These are phyloP conservation scores for Suillus discolor DNA, from an alignment of 768 basidiomycete genomes.

Conservation along the genomic window DNA sequence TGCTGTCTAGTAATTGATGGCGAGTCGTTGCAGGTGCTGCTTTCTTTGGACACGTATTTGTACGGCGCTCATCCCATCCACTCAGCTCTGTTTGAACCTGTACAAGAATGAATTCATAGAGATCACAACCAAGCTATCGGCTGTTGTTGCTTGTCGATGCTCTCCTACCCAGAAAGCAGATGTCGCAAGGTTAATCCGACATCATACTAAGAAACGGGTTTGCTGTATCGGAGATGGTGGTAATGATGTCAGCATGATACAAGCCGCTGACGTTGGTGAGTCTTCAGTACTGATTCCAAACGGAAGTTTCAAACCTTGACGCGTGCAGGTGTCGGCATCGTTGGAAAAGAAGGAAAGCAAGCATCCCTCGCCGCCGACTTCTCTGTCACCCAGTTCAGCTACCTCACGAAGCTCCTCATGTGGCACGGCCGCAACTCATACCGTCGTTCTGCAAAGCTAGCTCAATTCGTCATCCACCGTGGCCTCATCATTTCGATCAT, in stretches of 20 bases:
- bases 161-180: constrained; percentile 99
- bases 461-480: constrained; percentile 98
- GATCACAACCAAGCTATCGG: constrained; percentile 93
- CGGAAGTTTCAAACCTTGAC: neutral
- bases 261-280: constrained; percentile 97
- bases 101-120: constrained; percentile 96
- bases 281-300: constrained; percentile 20
- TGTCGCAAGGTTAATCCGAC: constrained; percentile 90
- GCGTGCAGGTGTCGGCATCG: constrained; percentile 85
- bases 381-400: constrained; percentile 95
- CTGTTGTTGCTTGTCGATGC: constrained; percentile 97
- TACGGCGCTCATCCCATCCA: constrained; percentile 1
- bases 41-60: neutral
- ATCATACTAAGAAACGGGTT: constrained; percentile 90
- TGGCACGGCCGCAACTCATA: constrained; percentile 99
- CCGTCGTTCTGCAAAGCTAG: constrained; percentile 95
- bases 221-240: constrained; percentile 99
- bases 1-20: constrained; percentile 99
- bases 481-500: constrained; percentile 97
- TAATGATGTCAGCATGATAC: constrained; percentile 99
- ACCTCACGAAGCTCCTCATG: constrained; percentile 91
- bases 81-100: constrained; percentile 83
- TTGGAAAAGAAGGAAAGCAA: constrained; percentile 98
- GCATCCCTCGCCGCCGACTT: constrained; percentile 99
- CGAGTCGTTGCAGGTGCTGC: constrained; percentile 84